Percentiles rank a stretch among this genome's conserved stretches.
Conservation (phyloP, 2,329 filamentous ascomycete species). For the Stachybotrys echinatus region DNA sequence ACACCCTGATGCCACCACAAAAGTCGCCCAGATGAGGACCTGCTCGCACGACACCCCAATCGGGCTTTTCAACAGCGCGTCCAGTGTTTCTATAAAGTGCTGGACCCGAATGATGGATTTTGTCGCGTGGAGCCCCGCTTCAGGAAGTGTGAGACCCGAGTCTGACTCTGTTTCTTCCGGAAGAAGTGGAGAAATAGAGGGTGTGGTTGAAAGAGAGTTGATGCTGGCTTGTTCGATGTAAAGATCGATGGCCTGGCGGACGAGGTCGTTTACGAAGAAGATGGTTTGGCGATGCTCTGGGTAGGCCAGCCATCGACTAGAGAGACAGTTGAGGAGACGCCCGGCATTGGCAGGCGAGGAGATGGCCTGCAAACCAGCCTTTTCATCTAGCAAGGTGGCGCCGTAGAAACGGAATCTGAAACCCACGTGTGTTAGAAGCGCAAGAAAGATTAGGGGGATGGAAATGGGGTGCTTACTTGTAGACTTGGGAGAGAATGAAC, state of each 20-base stretch:
- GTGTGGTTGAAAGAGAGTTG: background rate
- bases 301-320: constrained; percentile 48
- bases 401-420: constrained; percentile 15
- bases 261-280: constrained; percentile 72
- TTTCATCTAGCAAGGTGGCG: constrained; percentile 12
- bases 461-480: constrained; percentile 9
- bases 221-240: constrained; percentile 65
- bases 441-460: background rate
- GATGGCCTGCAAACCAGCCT: constrained; percentile 11
- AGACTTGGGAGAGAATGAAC: constrained; percentile 13
- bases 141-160: too few relatives aligned
- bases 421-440: constrained; percentile 42
- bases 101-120: constrained; percentile 9
- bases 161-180: too few relatives aligned
- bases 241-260: constrained; percentile 75
- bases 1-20: constrained; percentile 16
- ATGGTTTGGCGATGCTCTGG: constrained; percentile 72
- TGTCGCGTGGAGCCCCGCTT: background rate
- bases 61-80: constrained; percentile 8
- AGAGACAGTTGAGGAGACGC: constrained; percentile 2
- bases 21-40: constrained; percentile 16
- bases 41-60: constrained; percentile 11
- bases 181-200: too few relatives aligned
- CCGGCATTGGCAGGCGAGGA: constrained; percentile 8
- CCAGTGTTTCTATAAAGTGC: constrained; percentile 12